Percentiles rank a stretch among this genome's conserved stretches.
phyloP scores from a whole-genome alignment of 768 basidiomycete species.

The Coprinopsis marcescibilis region DNA sequence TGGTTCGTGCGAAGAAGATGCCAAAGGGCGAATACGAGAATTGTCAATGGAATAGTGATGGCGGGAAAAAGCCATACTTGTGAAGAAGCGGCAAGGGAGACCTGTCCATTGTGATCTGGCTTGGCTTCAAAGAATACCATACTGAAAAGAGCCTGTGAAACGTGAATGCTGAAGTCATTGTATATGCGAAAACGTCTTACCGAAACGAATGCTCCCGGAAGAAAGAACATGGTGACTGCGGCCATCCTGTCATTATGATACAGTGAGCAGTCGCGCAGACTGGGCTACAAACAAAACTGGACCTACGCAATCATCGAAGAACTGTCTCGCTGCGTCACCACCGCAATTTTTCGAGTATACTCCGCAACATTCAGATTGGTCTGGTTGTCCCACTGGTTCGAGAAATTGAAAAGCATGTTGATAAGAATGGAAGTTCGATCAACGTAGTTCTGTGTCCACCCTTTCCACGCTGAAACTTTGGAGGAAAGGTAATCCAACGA shows the following conservation, averaged over 20 bases:
- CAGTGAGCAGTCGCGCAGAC: no score
- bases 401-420: constrained; percentile 18
- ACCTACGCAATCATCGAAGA: constrained; percentile 23
- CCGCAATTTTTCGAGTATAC: constrained; percentile 17
- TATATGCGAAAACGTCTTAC: constrained; percentile 6
- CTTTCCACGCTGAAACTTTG: constrained; percentile 5
- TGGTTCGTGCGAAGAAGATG: neutral
- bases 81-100: constrained; percentile 8
- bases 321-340: constrained; percentile 18
- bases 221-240: constrained; percentile 23
- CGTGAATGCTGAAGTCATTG: neutral
- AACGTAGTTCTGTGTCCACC: constrained; percentile 17
- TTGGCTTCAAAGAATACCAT: constrained; percentile 19
- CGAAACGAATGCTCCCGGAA: constrained; percentile 20
- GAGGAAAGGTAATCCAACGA: constrained; percentile 13
- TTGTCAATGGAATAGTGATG: constrained; percentile 19
- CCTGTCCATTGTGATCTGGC: constrained; percentile 1
- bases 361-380: constrained; percentile 17
- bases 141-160: constrained; percentile 18
- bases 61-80: constrained; percentile 18
- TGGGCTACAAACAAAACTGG: neutral
- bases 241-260: constrained; percentile 16
- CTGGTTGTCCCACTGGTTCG: constrained; percentile 16
- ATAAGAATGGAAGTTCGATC: constrained; percentile 18
- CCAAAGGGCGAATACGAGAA: constrained; percentile 17